Evolutionary conservation across 2,329 filamentous ascomycete genomes (phyloP).

Genomic region (Magnaporthiopsis incrustans): DNA sequence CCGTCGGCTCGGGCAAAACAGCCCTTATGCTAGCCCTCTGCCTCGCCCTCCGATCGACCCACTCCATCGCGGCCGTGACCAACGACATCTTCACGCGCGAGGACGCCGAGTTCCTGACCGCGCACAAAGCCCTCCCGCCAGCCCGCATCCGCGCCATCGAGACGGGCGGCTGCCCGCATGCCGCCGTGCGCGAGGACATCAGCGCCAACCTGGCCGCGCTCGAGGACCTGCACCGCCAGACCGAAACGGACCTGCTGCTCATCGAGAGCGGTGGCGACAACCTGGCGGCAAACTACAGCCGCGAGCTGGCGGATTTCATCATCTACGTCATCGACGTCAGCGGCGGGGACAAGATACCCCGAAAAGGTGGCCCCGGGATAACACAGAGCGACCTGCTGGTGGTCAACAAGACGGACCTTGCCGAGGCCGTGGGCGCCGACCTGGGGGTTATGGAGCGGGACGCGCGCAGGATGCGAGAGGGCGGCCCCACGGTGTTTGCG

Average conservation of each 20-base stretch:
- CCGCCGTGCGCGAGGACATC: conserved; percentile 95
- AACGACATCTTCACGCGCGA: conserved; percentile 99
- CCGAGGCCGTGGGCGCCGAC: conserved; percentile 84
- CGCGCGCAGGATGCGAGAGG: conserved; percentile 88
- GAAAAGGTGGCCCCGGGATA: conserved; percentile 94
- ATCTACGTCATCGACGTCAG: conserved; percentile 98
- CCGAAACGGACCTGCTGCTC: conserved; percentile 70
- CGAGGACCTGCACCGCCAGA: conserved; percentile 78
- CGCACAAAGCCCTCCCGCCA: conserved; percentile 73
- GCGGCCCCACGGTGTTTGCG: conserved; percentile 89
- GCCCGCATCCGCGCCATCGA: conserved; percentile 89
- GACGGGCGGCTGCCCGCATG: conserved; percentile 94
- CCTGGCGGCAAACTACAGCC: conserved; percentile 89
- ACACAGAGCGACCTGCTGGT: conserved; percentile 90
- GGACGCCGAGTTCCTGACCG: conserved; percentile 94
- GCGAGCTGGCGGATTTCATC: conserved; percentile 94
- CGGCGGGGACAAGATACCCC: conserved; percentile 91
- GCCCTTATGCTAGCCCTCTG: conserved; percentile 94
- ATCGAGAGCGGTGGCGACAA: conserved; percentile 97
- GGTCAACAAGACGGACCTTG: conserved; percentile 96
- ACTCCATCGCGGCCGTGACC: conserved; percentile 89
- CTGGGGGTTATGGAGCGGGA: conserved; percentile 90
- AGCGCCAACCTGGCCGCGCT: conserved; percentile 86
- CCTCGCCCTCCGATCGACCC: conserved; percentile 68
- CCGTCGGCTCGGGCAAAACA: conserved; percentile 94